Base-by-base conservation (phyloP, 2,329 filamentous ascomycete species). In the Huntiella abstrusa region DNA sequence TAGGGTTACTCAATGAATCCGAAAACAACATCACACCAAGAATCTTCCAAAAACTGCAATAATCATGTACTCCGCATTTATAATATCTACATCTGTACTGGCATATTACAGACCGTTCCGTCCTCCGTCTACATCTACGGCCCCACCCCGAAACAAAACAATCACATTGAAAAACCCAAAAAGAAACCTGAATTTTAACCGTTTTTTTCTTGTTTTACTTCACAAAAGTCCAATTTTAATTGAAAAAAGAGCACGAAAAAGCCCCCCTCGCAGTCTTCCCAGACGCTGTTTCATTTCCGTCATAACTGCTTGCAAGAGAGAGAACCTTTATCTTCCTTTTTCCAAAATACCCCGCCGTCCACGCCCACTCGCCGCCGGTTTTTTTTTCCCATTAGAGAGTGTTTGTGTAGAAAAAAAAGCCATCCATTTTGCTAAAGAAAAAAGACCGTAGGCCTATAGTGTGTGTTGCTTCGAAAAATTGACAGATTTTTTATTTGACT, bases 391-490 rank as follows among this genome's bases (percentile, higher is more conserved):
- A 28, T 28, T 6, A 28, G 22, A 28, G 22, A 28, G 22, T 28
- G 22, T 28, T 28, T 28, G 22, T 28, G 45, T 19, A 47, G 49
- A 43, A 49, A 42, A 48, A 44, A 49, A 45, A 52, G 48, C 56
- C 58, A 50, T 43, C 46, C 40, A 51, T 7, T 49, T 49, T 28
- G 22, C 22, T 28, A 28, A 35, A 32, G 44, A 60, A 57, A 62
- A 59, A 58, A 63, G 62, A 59, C 60, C 58, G 55, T 60, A 53
- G n/a, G 55, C 57, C 57, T 52, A 59, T 28, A 8, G 22, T 28
- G 22, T 28, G 22, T 58, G 59, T 58, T 64, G 58, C 63, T 67
- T 50, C 68, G 67, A 44, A 67, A 68, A 71, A 28, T 28, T 70
- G 66, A 67, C 67, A 69, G 54, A 62, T 41, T 45, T 49, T 51